phyloP scores from a whole-genome alignment of 2,329 filamentous ascomycete species.

The Hymenoscyphus salicellus region DNA sequence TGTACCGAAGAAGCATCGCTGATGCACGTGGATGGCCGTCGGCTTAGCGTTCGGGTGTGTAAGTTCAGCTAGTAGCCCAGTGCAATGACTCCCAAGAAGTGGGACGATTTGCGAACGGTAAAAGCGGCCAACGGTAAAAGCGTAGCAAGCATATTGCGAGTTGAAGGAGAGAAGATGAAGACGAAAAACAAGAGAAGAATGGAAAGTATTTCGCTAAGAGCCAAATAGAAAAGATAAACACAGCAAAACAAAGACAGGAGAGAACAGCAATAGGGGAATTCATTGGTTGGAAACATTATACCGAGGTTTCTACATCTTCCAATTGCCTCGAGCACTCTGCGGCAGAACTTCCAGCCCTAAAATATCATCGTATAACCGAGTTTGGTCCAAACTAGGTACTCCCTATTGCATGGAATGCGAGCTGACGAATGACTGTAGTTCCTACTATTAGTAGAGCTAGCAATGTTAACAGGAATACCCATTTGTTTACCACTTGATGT shows the following conservation, averaged over 20 bases:
- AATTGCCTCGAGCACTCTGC: background rate
- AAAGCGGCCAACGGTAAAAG: constrained; percentile 1
- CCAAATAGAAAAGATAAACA: no score
- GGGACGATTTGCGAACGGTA: background rate
- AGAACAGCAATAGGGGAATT: no score
- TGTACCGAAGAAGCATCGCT: constrained; percentile 5
- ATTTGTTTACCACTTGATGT: background rate
- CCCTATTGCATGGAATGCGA: background rate
- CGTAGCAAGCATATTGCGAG: background rate
- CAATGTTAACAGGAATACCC: background rate
- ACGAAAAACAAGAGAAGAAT: no score
- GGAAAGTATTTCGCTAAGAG: no score
- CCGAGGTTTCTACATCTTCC: background rate
- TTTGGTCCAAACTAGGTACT: background rate
- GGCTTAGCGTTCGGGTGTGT: constrained; percentile 13
- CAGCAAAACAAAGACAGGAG: no score
- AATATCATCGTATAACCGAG: background rate
- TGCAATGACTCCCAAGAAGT: background rate
- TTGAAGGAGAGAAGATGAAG: no score
- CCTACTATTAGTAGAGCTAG: background rate
- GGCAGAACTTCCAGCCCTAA: constrained; percentile 2
- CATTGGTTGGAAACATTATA: no score
- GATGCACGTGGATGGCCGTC: constrained; percentile 5
- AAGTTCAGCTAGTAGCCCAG: background rate
- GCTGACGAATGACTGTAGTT: background rate